phyloP scores from a whole-genome alignment of 495 filamentous ascomycete species.

The Corynascus novoguineensis region DNA sequence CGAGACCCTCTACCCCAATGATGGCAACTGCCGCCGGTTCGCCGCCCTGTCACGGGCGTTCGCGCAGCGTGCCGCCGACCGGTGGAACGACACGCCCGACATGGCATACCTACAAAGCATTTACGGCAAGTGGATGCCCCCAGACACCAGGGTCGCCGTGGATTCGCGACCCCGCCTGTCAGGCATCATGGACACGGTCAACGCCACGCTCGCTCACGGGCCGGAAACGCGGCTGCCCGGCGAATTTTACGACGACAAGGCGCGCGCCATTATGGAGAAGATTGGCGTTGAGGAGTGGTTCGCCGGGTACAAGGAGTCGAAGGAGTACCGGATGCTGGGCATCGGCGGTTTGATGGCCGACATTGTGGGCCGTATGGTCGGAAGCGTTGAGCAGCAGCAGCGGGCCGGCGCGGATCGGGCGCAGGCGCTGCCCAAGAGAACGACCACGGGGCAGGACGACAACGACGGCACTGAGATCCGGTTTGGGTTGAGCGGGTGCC shows the following conservation, averaged over 20 bases:
- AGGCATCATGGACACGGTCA: slow-evolving; percentile 92
- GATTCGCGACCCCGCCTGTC: slow-evolving; percentile 78
- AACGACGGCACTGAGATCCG: slow-evolving; percentile 37
- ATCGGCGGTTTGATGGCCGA: slow-evolving; percentile 83
- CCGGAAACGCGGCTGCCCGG: slow-evolving; percentile 66
- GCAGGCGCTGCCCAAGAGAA: slow-evolving; percentile 43
- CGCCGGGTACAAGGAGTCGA: slow-evolving; percentile 72
- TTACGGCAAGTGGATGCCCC: slow-evolving; percentile 79
- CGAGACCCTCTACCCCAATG: slow-evolving; percentile 92
- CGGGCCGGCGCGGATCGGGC: background rate
- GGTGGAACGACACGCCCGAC: slow-evolving; percentile 77
- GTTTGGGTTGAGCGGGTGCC: slow-evolving; percentile 74
- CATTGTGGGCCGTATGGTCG: slow-evolving; percentile 77
- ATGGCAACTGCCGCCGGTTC: slow-evolving; percentile 77
- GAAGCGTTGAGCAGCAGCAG: slow-evolving; percentile 50
- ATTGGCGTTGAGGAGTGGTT: slow-evolving; percentile 94
- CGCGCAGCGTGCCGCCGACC: slow-evolving; percentile 69
- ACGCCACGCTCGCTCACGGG: slow-evolving; percentile 81
- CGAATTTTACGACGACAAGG: slow-evolving; percentile 83
- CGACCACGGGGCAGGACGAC: slow-evolving; percentile 57
- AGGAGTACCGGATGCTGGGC: slow-evolving; percentile 79
- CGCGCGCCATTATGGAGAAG: slow-evolving; percentile 61
- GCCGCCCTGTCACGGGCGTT: slow-evolving; percentile 73
- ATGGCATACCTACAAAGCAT: slow-evolving; percentile 77
- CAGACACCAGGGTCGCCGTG: slow-evolving; percentile 63